A percentile compares a stretch with the other conserved stretches of the same genome.
phyloP scores from a whole-genome alignment of 164 flowering plant species.

The Euptelea pleiosperma region DNA sequence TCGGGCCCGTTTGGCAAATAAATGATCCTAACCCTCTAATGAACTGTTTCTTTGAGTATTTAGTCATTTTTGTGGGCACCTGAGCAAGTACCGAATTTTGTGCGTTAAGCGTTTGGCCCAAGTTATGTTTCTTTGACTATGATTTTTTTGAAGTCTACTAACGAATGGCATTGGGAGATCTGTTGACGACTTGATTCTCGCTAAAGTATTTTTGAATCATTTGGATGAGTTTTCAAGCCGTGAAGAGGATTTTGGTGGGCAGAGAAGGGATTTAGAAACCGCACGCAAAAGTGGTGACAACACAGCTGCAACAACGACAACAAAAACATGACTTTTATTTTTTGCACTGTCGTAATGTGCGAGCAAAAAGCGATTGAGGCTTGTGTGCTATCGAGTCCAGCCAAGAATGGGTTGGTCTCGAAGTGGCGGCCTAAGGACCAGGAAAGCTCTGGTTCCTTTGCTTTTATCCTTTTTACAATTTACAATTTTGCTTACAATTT shows the following conservation, averaged over 20 bases:
- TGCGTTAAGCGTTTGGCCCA: too few species aligned
- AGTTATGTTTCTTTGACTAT: too few species aligned
- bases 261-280: slow-evolving; percentile 49
- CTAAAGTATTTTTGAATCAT: slow-evolving; percentile 62
- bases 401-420: slow-evolving; percentile 73
- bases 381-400: slow-evolving; percentile 54
- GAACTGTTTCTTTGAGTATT: too few species aligned
- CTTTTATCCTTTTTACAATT: neutral
- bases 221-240: slow-evolving; percentile 47
- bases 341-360: slow-evolving; percentile 65
- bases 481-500: too few species aligned
- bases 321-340: slow-evolving; percentile 78
- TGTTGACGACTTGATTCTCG: slow-evolving; percentile 80
- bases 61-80: too few species aligned
- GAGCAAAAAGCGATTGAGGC: slow-evolving; percentile 83
- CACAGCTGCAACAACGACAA: slow-evolving; percentile 28
- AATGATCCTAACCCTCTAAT: too few species aligned
- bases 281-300: slow-evolving; percentile 46
- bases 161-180: slow-evolving; percentile 99
- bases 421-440: slow-evolving; percentile 91
- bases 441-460: slow-evolving; percentile 35
- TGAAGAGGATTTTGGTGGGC: slow-evolving; percentile 30
- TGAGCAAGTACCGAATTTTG: too few species aligned
- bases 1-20: too few species aligned
- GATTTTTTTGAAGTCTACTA: too few species aligned